Evolutionary conservation across 345 rosid genomes (phyloP).

Genomic region (Angophora floribunda): DNA sequence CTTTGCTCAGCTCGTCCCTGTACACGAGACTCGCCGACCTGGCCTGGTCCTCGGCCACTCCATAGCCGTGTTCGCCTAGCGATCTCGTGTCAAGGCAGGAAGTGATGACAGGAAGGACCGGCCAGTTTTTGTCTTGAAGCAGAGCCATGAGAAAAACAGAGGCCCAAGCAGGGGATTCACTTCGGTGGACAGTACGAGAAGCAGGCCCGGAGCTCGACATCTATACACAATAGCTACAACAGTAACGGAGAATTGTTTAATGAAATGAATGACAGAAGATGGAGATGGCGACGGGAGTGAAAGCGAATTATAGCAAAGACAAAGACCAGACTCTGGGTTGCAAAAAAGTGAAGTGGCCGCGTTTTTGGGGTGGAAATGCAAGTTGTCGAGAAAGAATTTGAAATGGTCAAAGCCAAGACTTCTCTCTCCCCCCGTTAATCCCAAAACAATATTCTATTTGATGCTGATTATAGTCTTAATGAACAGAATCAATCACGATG

Average conservation of each 20-base stretch:
- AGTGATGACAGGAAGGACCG: neutral
- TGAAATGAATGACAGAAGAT: neutral
- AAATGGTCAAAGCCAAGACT: neutral
- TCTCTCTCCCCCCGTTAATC: neutral
- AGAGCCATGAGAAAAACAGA: neutral
- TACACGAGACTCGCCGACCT: neutral
- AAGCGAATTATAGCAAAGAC: no score
- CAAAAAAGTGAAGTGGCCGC: neutral
- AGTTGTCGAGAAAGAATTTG: neutral
- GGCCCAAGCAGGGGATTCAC: neutral
- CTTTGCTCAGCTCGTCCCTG: conserved; percentile 13
- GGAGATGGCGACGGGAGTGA: no score
- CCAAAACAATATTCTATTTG: neutral
- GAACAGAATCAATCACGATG: neutral
- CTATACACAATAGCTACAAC: neutral
- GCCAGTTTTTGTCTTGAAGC: neutral
- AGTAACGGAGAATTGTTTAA: neutral
- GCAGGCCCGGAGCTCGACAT: neutral
- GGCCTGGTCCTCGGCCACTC: neutral
- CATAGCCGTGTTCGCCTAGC: neutral
- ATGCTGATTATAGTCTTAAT: neutral
- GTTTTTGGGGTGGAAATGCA: neutral
- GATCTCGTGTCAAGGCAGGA: neutral
- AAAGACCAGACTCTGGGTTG: no score
- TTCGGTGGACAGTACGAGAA: neutral